These are phyloP conservation scores for Acanthamoeba healyi DNA, from an alignment of 208 protist genomes.

Conservation along the genomic window DNA sequence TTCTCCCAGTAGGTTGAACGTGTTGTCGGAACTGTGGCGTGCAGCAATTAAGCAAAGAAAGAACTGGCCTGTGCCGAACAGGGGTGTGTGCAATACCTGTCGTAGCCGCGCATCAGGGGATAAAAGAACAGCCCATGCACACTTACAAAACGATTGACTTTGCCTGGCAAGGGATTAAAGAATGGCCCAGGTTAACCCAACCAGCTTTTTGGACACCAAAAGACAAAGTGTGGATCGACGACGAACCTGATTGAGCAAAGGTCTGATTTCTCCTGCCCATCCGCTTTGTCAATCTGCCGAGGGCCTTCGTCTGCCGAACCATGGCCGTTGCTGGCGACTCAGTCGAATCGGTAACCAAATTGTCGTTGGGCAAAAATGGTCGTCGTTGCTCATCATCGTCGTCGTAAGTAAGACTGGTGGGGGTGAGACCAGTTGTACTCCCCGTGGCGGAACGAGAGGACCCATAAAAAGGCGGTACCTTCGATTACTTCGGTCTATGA, in stretches of 20 bases:
- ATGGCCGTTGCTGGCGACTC: not conserved
- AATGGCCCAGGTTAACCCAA: too few relatives aligned
- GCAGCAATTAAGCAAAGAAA: too few relatives aligned
- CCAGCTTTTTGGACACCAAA: too few relatives aligned
- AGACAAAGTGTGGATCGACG: not conserved
- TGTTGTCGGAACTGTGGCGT: not conserved
- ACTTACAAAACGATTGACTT: slow-evolving; percentile 26
- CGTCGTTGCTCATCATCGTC: not conserved
- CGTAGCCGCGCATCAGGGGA: slow-evolving; percentile 48
- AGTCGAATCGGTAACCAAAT: not conserved
- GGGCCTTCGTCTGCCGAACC: not conserved
- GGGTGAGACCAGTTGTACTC: not conserved
- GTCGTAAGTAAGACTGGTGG: not conserved
- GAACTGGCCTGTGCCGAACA: too few relatives aligned
- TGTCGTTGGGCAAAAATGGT: not conserved
- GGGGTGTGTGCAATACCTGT: too few relatives aligned
- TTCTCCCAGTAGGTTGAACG: slow-evolving; percentile 61
- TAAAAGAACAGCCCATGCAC: slow-evolving; percentile 64
- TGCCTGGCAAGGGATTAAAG: not conserved
- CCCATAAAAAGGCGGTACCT: not conserved
- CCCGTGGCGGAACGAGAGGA: not conserved
- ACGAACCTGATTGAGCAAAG: not conserved
- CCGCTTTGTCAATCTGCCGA: not conserved
- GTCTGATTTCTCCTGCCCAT: not conserved
- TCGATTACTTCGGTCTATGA: not conserved